These are phyloP conservation scores for Centrapalus pauciflorus DNA, from an alignment of 129 eudicot genomes.

Conservation along the genomic window DNA sequence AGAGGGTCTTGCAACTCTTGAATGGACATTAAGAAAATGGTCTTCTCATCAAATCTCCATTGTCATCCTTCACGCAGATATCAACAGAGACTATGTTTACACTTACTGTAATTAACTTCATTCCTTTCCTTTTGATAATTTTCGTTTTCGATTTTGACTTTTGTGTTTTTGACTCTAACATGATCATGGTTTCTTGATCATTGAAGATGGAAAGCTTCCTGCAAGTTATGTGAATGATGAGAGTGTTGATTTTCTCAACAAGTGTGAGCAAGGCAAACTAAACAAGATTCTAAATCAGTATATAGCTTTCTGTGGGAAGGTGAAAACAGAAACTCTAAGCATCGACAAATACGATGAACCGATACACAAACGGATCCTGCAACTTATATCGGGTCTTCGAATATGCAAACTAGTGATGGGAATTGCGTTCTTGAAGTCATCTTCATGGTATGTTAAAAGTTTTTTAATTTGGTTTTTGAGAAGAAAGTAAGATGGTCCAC, in stretches of 20 bases:
- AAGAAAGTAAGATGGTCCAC: neutral
- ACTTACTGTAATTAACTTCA: slow-evolving; percentile 78
- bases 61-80: slow-evolving; percentile 55
- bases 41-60: slow-evolving; percentile 46
- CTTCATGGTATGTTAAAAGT: slow-evolving; percentile 42
- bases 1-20: slow-evolving; percentile 63
- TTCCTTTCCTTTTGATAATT: too few species aligned
- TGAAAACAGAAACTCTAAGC: slow-evolving; percentile 54
- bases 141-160: neutral
- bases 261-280: slow-evolving; percentile 50
- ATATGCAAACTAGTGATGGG: slow-evolving; percentile 75
- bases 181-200: slow-evolving; percentile 15
- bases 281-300: slow-evolving; percentile 46
- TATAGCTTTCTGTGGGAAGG: slow-evolving; percentile 73
- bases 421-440: slow-evolving; percentile 46
- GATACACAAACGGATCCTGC: slow-evolving; percentile 39
- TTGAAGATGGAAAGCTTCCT: slow-evolving; percentile 72
- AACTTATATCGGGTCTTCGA: slow-evolving; percentile 33
- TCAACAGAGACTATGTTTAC: slow-evolving; percentile 47
- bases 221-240: slow-evolving; percentile 63
- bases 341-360: slow-evolving; percentile 54
- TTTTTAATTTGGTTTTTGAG: neutral
- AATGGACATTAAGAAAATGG: slow-evolving; percentile 71
- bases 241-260: slow-evolving; percentile 38
- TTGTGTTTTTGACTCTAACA: neutral